These are phyloP conservation scores for Dalbergia cultrata DNA, from an alignment of 306 rosid genomes.

Conservation along the genomic window DNA sequence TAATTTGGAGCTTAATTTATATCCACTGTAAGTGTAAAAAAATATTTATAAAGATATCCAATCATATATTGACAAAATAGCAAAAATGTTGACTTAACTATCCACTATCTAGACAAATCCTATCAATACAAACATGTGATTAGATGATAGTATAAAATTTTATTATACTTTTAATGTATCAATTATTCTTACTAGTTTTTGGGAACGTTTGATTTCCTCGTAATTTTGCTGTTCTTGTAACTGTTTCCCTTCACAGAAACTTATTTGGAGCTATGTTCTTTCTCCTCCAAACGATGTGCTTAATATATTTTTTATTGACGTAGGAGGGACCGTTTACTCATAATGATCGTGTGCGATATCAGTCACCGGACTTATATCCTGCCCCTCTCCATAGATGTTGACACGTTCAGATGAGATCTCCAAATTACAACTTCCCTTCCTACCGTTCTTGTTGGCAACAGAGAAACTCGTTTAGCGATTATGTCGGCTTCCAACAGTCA, in stretches of 20 bases:
- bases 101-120: too few species aligned
- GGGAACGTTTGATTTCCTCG: background rate
- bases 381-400: conserved; percentile 92
- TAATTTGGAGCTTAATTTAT: too few species aligned
- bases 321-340: conserved; percentile 87
- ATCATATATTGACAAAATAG: too few species aligned
- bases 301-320: conserved; percentile 24
- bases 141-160: too few species aligned
- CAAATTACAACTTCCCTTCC: conserved; percentile 38
- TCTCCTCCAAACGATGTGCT: conserved; percentile 2
- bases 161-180: too few species aligned
- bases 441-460: background rate
- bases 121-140: too few species aligned
- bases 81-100: too few species aligned
- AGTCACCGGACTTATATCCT: conserved; percentile 67
- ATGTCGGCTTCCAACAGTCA: conserved; percentile 15
- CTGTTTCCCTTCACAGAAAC: conserved; percentile 15
- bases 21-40: too few species aligned
- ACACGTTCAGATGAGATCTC: conserved; percentile 44
- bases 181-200: background rate
- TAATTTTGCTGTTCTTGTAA: background rate
- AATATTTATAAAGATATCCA: too few species aligned
- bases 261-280: conserved; percentile 2
- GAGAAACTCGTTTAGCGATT: conserved; percentile 26
- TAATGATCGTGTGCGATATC: conserved; percentile 69